These are phyloP conservation scores for Dorcoceras hygrometricum DNA, from an alignment of 257 asterid genomes.

Conservation along the genomic window DNA sequence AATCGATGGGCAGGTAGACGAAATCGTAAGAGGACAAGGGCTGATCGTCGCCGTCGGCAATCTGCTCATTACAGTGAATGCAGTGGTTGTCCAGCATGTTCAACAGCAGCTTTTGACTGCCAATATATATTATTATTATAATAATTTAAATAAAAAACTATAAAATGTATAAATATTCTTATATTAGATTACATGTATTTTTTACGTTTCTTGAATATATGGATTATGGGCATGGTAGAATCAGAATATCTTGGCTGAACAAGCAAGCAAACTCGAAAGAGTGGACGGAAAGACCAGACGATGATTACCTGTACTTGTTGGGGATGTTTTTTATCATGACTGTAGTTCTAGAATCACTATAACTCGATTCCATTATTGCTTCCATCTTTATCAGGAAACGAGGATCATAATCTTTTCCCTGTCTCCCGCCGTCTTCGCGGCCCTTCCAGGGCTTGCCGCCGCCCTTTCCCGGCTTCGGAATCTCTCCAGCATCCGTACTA, in stretches of 20 bases:
- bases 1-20: slow-evolving; percentile 94
- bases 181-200: neutral
- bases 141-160: slow-evolving; percentile 14
- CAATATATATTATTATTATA: slow-evolving; percentile 28
- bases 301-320: slow-evolving; percentile 81
- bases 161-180: neutral
- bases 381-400: slow-evolving; percentile 73
- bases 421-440: slow-evolving; percentile 18
- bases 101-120: slow-evolving; percentile 89
- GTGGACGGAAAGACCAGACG: neutral
- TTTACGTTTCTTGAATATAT: slow-evolving; percentile 4
- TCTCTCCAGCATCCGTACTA: neutral
- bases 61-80: slow-evolving; percentile 89
- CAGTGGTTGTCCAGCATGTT: slow-evolving; percentile 99
- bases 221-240: neutral
- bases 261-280: slow-evolving; percentile 25
- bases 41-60: slow-evolving; percentile 62
- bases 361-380: slow-evolving; percentile 50
- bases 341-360: slow-evolving; percentile 78
- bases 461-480: slow-evolving; percentile 12
- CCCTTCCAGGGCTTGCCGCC: slow-evolving; percentile 43
- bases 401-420: slow-evolving; percentile 57
- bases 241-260: slow-evolving; percentile 35
- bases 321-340: slow-evolving; percentile 98
- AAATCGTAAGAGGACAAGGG: slow-evolving; percentile 89